Conservation (phyloP, 164 flowering plant genomes). For the Buxus sempervirens region DNA sequence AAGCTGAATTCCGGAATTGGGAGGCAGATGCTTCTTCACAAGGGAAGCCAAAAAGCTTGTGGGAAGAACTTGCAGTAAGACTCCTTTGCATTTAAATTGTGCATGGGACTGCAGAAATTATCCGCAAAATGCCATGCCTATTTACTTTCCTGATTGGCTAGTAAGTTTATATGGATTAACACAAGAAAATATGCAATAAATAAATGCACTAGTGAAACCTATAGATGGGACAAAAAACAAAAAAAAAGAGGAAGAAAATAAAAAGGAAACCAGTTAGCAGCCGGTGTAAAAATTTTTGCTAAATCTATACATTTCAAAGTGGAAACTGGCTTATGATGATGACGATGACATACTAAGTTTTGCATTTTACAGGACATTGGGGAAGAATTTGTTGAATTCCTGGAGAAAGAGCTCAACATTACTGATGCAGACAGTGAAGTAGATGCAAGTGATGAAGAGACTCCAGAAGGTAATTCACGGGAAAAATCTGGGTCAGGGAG, state of each 20-base stretch:
- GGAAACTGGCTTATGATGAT: too few species aligned
- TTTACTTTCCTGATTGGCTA: background rate
- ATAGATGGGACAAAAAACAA: background rate
- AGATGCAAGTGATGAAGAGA: conserved; percentile 18
- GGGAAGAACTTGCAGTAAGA: conserved; percentile 94
- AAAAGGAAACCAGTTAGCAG: too few species aligned
- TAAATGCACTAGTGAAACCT: background rate
- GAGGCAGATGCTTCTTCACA: conserved; percentile 69
- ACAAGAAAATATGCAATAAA: background rate
- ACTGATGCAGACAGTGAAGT: conserved; percentile 35
- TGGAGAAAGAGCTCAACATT: conserved; percentile 91
- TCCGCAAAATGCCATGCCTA: background rate
- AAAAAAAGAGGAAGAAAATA: too few species aligned
- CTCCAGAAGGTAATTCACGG: conserved; percentile 18
- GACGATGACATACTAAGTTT: too few species aligned
- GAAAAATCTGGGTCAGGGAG: conserved; percentile 21
- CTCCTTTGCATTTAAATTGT: background rate
- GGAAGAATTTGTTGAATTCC: conserved; percentile 92
- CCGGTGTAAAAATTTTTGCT: too few species aligned
- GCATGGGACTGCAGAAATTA: background rate
- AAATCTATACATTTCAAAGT: too few species aligned
- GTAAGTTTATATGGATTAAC: too few species aligned
- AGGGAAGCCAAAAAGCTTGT: conserved; percentile 85
- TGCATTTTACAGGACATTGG: conserved; percentile 70
- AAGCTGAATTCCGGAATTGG: conserved; percentile 84